These are phyloP conservation scores for Thraustochytrium sp. DNA, from an alignment of 352 stramenopile species.

Conservation along the genomic window DNA sequence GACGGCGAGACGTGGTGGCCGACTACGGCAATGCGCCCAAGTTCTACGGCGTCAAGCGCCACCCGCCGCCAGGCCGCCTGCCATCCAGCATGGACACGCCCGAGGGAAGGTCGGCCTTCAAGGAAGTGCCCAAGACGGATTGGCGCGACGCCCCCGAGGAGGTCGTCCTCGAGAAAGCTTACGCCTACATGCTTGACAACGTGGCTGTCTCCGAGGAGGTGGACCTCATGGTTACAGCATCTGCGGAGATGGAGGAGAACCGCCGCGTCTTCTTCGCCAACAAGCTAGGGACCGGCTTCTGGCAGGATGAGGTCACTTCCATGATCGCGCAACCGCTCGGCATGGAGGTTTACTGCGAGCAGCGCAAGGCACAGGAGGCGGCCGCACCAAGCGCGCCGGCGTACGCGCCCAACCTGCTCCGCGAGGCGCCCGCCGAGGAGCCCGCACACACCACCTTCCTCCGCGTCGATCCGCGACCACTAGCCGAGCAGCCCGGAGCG, in stretches of 20 bases:
- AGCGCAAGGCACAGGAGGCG: neutral
- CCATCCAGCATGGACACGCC: neutral
- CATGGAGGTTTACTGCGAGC: neutral
- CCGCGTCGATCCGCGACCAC: neutral
- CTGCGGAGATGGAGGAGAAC: conserved; percentile 18
- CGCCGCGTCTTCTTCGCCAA: neutral
- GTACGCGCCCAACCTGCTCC: neutral
- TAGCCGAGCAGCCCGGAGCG: neutral
- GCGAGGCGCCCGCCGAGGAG: neutral
- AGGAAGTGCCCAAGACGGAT: conserved; percentile 6
- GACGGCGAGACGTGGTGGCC: neutral
- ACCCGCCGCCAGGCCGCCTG: neutral
- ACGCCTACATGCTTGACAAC: conserved; percentile 37
- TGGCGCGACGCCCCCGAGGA: conserved; percentile 5
- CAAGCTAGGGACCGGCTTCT: neutral
- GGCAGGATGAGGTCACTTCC: conserved; percentile 18
- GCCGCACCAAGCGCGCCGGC: neutral
- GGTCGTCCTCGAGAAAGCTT: neutral
- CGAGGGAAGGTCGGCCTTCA: neutral
- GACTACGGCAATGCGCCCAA: neutral
- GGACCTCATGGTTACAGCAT: neutral
- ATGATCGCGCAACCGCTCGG: neutral
- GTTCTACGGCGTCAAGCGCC: conserved; percentile 20
- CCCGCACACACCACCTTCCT: neutral
- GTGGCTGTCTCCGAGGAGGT: neutral